Percentiles rank a stretch among this genome's conserved stretches.
Conservation (phyloP, 176 grass and related monocot species). For the Raddia distichophylla region DNA sequence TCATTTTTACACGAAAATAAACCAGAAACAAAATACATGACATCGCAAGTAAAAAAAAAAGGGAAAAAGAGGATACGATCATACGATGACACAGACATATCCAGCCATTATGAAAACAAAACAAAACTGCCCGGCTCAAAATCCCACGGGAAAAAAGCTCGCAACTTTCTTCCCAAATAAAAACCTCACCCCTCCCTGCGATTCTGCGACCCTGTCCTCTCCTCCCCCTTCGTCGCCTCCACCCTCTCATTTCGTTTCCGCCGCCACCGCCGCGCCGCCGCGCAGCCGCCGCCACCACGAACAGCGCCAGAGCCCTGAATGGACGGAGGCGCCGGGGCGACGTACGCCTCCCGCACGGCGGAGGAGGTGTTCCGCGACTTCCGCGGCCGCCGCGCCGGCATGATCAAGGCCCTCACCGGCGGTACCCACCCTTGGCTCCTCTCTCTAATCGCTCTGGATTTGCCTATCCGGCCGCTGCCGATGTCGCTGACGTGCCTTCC, state of each 20-base stretch:
- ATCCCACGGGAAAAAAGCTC: conserved; percentile 26
- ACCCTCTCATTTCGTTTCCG: conserved; percentile 16
- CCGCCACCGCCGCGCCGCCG: conserved; percentile 32
- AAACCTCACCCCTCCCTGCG: conserved; percentile 41
- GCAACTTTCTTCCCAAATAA: conserved; percentile 39
- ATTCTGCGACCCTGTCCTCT: conserved; percentile 33
- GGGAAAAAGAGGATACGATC: neutral
- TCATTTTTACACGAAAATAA: too few species aligned
- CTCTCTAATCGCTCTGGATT: neutral
- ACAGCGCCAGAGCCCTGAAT: conserved; percentile 50
- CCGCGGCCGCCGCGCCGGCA: conserved; percentile 81
- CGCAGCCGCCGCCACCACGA: neutral
- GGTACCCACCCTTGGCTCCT: conserved; percentile 36
- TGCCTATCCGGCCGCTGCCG: neutral
- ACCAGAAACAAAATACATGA: too few species aligned
- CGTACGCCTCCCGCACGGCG: conserved; percentile 69
- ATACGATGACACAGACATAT: neutral
- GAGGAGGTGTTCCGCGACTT: conserved; percentile 97
- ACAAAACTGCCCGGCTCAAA: neutral
- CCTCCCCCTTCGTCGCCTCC: conserved; percentile 24
- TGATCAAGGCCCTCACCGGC: conserved; percentile 96
- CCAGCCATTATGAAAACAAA: neutral
- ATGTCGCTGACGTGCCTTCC: conserved; percentile 18
- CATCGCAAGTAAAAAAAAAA: too few species aligned
- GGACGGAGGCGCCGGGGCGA: conserved; percentile 66